Percentiles rank a stretch among this genome's conserved stretches.
Conservation (phyloP, 2,329 filamentous ascomycete genomes). For the Basipetospora chlamydospora region DNA sequence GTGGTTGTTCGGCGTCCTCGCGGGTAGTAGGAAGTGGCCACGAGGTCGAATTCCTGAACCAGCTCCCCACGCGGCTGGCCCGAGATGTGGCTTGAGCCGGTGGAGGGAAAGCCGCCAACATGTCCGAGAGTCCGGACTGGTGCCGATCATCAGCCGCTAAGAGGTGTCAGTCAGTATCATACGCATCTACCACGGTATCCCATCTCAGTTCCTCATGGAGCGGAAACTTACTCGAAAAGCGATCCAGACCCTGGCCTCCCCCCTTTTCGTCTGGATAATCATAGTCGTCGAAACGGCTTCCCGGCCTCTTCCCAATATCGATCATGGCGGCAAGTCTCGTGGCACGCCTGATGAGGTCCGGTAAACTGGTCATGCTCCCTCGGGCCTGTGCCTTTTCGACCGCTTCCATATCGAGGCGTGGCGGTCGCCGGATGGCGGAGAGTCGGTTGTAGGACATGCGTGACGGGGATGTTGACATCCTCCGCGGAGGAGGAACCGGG, state of each 20-base stretch:
- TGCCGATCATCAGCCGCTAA: slow-evolving; percentile 25
- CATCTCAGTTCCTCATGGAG: too few species aligned
- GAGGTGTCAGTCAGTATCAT: not conserved
- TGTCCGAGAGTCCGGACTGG: slow-evolving; percentile 44
- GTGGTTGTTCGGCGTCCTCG: not conserved
- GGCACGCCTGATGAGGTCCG: slow-evolving; percentile 79
- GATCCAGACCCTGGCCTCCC: slow-evolving; percentile 19
- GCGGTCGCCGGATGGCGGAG: slow-evolving; percentile 49
- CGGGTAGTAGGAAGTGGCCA: slow-evolving; percentile 32
- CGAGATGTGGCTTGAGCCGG: slow-evolving; percentile 35
- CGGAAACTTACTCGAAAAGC: slow-evolving; percentile 20
- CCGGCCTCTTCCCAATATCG: slow-evolving; percentile 59
- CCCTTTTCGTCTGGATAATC: slow-evolving; percentile 33
- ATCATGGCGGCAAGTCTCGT: slow-evolving; percentile 78
- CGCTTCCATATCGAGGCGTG: slow-evolving; percentile 66
- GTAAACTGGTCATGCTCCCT: slow-evolving; percentile 80
- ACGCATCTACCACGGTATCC: too few species aligned
- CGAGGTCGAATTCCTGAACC: slow-evolving; percentile 23
- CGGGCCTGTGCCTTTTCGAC: slow-evolving; percentile 50
- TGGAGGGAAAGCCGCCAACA: slow-evolving; percentile 51
- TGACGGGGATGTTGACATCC: slow-evolving; percentile 14
- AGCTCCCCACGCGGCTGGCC: slow-evolving; percentile 29
- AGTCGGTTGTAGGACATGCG: slow-evolving; percentile 25
- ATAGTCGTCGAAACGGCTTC: slow-evolving; percentile 41
- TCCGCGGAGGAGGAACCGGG: slow-evolving; percentile 17